These are phyloP conservation scores for Groenewaldozyma salmanticensis DNA, from an alignment of 805 yeast species.

Conservation along the genomic window DNA sequence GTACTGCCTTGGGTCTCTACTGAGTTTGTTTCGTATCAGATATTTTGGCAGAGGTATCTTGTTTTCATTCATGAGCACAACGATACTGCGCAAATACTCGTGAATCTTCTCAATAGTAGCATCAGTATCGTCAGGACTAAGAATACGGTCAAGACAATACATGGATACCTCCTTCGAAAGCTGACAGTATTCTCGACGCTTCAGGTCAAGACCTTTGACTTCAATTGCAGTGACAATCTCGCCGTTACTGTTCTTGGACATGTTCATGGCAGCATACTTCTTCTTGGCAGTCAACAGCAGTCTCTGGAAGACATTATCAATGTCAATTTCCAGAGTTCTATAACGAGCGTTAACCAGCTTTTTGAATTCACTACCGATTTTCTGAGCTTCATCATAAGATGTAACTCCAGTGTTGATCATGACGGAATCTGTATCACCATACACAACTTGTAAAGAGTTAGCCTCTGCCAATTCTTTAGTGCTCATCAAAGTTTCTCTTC, in stretches of 20 bases:
- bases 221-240: slow-evolving; percentile 55
- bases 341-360: slow-evolving; percentile 80
- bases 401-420: slow-evolving; percentile 89
- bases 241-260: slow-evolving; percentile 42
- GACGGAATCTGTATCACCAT: slow-evolving; percentile 98
- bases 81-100: slow-evolving; percentile 54
- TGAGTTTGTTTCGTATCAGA: slow-evolving; percentile 75
- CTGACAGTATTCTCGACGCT: slow-evolving; percentile 92
- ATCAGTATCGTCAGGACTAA: slow-evolving; percentile 68
- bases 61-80: slow-evolving; percentile 46
- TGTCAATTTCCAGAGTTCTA: slow-evolving; percentile 80
- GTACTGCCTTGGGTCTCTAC: slow-evolving; percentile 81
- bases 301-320: slow-evolving; percentile 84
- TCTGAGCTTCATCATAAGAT: slow-evolving; percentile 59
- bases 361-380: slow-evolving; percentile 81
- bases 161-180: slow-evolving; percentile 82
- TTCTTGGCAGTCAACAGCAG: slow-evolving; percentile 86
- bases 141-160: slow-evolving; percentile 58
- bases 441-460: slow-evolving; percentile 73
- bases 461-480: slow-evolving; percentile 89
- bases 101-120: slow-evolving; percentile 59
- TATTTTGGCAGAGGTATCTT: slow-evolving; percentile 57
- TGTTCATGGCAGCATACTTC: slow-evolving; percentile 90
- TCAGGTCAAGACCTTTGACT: slow-evolving; percentile 95
- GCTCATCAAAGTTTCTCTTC: slow-evolving; percentile 89